A percentile compares a stretch with the other conserved stretches of the same genome.
Evolutionary conservation across 225 moss, liverwort and hornwort species (phyloP).

Genomic region (Rhytidiadelphus loreus): DNA sequence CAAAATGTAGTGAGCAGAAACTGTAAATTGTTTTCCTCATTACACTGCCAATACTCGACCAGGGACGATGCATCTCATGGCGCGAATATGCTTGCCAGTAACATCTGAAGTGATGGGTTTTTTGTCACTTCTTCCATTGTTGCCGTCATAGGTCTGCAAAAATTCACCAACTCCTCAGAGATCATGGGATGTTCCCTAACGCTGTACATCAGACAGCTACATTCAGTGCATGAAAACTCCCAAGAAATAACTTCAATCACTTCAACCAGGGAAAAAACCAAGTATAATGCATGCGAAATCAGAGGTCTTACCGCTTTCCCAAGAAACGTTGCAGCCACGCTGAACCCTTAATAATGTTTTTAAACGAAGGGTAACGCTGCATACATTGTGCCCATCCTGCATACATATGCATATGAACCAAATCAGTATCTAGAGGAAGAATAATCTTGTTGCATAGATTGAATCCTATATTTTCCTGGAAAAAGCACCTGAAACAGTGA

Average conservation of each 20-base stretch:
- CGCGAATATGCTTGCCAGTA: conserved; percentile 42
- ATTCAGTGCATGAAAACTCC: background rate
- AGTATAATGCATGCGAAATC: background rate
- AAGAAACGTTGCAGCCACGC: conserved; percentile 49
- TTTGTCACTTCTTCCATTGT: conserved; percentile 52
- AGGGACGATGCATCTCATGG: conserved; percentile 2
- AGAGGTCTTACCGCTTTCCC: conserved; percentile 29
- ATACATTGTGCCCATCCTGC: conserved; percentile 55
- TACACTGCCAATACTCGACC: background rate
- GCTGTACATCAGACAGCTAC: background rate
- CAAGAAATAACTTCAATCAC: background rate
- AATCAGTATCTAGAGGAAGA: background rate
- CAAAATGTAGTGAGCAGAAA: conserved; percentile 14
- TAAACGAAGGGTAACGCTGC: conserved; percentile 53
- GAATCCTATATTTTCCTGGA: background rate
- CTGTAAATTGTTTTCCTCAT: background rate
- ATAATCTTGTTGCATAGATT: background rate
- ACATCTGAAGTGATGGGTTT: conserved; percentile 49
- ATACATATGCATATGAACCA: background rate
- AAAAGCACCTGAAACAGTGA: conserved; percentile 47
- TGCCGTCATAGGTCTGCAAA: conserved; percentile 47
- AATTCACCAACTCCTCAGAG: background rate
- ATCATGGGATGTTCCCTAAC: background rate
- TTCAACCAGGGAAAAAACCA: background rate
- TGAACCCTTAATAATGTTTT: conserved; percentile 36